Evolutionary conservation across 257 asterid species (phyloP), one percentile per base, ranked within the genome.

Genomic region (Striga asiatica): DNA sequence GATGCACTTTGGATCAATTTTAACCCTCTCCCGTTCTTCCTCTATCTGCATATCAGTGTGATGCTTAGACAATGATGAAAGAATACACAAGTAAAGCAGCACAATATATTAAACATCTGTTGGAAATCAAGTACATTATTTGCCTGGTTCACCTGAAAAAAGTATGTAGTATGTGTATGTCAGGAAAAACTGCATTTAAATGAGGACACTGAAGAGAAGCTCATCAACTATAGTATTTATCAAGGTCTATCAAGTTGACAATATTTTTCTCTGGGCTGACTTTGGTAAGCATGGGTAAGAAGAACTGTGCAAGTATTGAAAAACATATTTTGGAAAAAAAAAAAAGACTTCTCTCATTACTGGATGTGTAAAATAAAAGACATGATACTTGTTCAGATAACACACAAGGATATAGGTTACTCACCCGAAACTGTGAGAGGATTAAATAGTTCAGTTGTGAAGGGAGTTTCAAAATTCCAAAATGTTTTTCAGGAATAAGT

Each of bases 21-120:
- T 74, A 31, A 85, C 82, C 73, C 79, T 82, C 64, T 51, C 54
- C 42, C 82, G 76, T 78, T 88, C 97, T 54, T 70, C 81, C 29
- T 69, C 79, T 66, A 88, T 82, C 97, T 88, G 84, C 72, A 46
- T 51, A 14, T 19, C 50, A 67, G 61, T 2, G 47, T 31, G 14
- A 66, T 28, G 56, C 55, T 62, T 58, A 49, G 9, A 65, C 20
- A 31, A 61, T 57, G 8, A 61, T 11, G 47, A 27, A 42, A 41
- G 28, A 55, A 21, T 27, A 22, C 16, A 31, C 25, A 48, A 50
- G 50, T 32, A 19, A n/a, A 28, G 39, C 52, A 56, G 47, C 52
- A 50, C 42, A 32, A 17, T 17, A 13, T 14, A 32, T 31, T 11
- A 45, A 23, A 38, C 8, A 17, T 46, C 34, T 19, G 23, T 3